These are phyloP conservation scores for Pseudevernia furfuracea DNA, from an alignment of 495 filamentous ascomycete species.

Conservation along the genomic window DNA sequence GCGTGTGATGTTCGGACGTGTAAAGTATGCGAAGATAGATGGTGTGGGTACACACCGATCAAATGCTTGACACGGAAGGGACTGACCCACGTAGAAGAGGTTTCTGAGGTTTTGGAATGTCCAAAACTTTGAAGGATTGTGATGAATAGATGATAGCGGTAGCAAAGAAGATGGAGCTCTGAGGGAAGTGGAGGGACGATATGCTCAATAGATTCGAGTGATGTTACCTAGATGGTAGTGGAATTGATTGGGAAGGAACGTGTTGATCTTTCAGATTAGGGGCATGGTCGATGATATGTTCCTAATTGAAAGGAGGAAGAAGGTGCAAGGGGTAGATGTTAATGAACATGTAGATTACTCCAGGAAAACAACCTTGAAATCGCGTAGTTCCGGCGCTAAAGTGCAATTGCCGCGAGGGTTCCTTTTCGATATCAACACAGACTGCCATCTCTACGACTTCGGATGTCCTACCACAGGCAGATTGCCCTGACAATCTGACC, in stretches of 20 bases:
- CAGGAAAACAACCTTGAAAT: background rate
- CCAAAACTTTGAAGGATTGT: conserved; percentile 25
- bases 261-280: conserved; percentile 12
- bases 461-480: background rate
- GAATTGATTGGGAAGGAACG: conserved; percentile 19
- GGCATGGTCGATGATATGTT: conserved; percentile 12
- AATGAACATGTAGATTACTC: background rate
- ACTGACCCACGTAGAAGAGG: conserved; percentile 9
- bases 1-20: conserved; percentile 6
- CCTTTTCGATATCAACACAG: background rate
- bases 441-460: background rate
- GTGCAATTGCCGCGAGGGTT: background rate
- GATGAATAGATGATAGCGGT: conserved; percentile 22
- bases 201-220: conserved; percentile 19
- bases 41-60: conserved; percentile 9
- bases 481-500: background rate
- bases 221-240: conserved; percentile 14
- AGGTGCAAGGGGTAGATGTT: conserved; percentile 7
- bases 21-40: conserved; percentile 18
- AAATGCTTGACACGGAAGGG: conserved; percentile 8
- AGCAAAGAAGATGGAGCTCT: conserved; percentile 19
- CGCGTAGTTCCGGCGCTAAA: conserved; percentile 9
- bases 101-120: conserved; percentile 16
- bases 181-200: conserved; percentile 16
- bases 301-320: background rate